Percentiles rank a stretch among this genome's conserved stretches.
phyloP scores from a whole-genome alignment of 768 basidiomycete species.

The Boletellus ananas region DNA sequence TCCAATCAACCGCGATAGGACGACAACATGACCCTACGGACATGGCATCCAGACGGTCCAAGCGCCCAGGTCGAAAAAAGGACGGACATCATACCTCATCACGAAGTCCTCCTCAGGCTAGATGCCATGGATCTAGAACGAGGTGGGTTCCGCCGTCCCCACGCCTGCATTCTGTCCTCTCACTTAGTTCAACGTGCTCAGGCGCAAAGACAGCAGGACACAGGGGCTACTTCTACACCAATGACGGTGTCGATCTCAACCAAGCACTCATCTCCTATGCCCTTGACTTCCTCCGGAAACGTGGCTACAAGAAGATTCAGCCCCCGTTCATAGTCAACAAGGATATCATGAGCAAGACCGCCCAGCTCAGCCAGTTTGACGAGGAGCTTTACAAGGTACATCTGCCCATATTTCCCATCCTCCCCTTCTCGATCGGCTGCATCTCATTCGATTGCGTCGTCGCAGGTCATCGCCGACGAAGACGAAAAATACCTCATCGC shows the following conservation, averaged over 20 bases:
- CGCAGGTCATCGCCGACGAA: slow-evolving; percentile 76
- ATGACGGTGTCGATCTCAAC: slow-evolving; percentile 95
- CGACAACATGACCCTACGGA: slow-evolving; percentile 78
- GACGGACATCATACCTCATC: slow-evolving; percentile 87
- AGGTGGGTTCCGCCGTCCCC: slow-evolving; percentile 41
- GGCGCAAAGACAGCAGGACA: slow-evolving; percentile 93
- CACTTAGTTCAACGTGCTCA: slow-evolving; percentile 27
- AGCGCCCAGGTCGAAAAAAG: slow-evolving; percentile 67
- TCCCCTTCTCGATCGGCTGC: not conserved
- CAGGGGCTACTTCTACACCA: slow-evolving; percentile 93
- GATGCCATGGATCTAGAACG: slow-evolving; percentile 98
- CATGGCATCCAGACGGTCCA: slow-evolving; percentile 83
- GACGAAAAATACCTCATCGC: slow-evolving; percentile 99
- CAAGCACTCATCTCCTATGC: slow-evolving; percentile 94
- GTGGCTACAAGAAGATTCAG: slow-evolving; percentile 89
- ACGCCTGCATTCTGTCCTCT: not conserved
- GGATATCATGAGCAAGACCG: slow-evolving; percentile 95
- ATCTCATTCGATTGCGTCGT: not conserved
- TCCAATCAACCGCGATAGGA: slow-evolving; percentile 49
- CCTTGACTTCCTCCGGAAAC: slow-evolving; percentile 83
- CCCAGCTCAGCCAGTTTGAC: slow-evolving; percentile 97
- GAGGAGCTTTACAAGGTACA: slow-evolving; percentile 94
- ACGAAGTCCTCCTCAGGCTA: slow-evolving; percentile 89
- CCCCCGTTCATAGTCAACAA: slow-evolving; percentile 99
- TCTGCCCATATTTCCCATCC: not conserved